These are phyloP conservation scores for Aquilaria sinensis DNA, from an alignment of 345 rosid genomes.

Conservation along the genomic window DNA sequence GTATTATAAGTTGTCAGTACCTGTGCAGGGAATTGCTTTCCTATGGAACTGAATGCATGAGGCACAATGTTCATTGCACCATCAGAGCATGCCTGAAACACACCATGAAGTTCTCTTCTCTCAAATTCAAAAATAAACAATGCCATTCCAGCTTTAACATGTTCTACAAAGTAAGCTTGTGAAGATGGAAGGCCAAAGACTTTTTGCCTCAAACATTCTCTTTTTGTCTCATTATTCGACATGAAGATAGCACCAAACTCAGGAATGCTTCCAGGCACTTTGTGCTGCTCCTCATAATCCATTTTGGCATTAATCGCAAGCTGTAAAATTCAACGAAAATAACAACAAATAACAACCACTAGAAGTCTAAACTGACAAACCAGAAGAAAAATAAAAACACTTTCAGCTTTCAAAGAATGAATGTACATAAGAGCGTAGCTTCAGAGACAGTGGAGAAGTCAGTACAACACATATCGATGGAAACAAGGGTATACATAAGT, in stretches of 20 bases:
- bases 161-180: constrained; percentile 37
- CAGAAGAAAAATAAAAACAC: not conserved
- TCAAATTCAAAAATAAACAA: constrained; percentile 65
- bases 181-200: constrained; percentile 57
- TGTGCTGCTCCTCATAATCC: constrained; percentile 17
- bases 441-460: too few species aligned
- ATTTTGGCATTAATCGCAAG: constrained; percentile 14
- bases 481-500: too few species aligned
- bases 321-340: constrained; percentile 28
- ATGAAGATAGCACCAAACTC: constrained; percentile 72
- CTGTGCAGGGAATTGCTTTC: constrained; percentile 76
- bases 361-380: not conserved
- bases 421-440: too few species aligned
- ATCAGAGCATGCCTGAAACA: constrained; percentile 51
- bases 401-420: too few species aligned
- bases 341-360: constrained; percentile 14
- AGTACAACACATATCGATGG: too few species aligned
- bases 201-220: constrained; percentile 39
- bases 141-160: constrained; percentile 65
- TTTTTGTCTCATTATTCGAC: constrained; percentile 36
- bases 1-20: constrained; percentile 21
- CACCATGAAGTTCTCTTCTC: constrained; percentile 59
- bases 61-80: constrained; percentile 61
- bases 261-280: constrained; percentile 32
- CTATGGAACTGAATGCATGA: constrained; percentile 39